Evolutionary conservation across 2,329 filamentous ascomycete species (phyloP).

Genomic region (Polytolypa hystricis): DNA sequence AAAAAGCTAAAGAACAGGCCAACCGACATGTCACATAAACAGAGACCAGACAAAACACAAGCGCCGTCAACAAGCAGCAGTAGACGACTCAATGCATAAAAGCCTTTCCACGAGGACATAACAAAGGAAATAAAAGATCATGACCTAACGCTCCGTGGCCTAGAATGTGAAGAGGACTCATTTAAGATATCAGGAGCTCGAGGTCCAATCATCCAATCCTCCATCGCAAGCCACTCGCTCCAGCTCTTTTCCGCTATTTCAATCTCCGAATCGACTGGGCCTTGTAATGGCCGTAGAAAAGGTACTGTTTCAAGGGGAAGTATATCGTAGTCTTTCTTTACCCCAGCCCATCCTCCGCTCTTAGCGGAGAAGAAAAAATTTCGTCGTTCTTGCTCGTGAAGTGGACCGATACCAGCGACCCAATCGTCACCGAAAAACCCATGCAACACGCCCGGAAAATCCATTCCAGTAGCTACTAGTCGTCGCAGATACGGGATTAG

Average conservation of each 20-base stretch:
- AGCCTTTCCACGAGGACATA: too few relatives aligned
- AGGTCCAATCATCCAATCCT: conserved; percentile 96
- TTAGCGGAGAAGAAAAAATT: conserved; percentile 96
- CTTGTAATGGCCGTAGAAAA: conserved; percentile 73
- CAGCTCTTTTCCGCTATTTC: conserved; percentile 70
- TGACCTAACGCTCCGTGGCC: conserved; percentile 21
- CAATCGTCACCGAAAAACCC: conserved; percentile 97
- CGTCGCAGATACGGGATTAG: conserved; percentile 83
- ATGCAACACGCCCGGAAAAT: conserved; percentile 74
- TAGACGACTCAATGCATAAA: too few relatives aligned
- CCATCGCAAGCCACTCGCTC: conserved; percentile 94
- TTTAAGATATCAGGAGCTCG: conserved; percentile 47
- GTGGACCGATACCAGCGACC: conserved; percentile 62
- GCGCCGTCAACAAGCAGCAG: too few relatives aligned
- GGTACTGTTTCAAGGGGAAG: conserved; percentile 71
- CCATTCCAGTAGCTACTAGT: conserved; percentile 83
- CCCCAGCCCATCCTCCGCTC: conserved; percentile 76
- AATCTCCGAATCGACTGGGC: conserved; percentile 68
- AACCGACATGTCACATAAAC: too few relatives aligned
- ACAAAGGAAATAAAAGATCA: conserved; percentile 12
- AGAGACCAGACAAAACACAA: too few relatives aligned
- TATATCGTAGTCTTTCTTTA: conserved; percentile 88
- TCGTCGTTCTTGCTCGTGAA: conserved; percentile 79
- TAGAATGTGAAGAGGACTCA: conserved; percentile 27
- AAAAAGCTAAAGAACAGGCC: too few relatives aligned